Percentiles rank a stretch among this genome's conserved stretches.
Conservation (phyloP, 148 eudicot species). For the Rhododendron mucronatum region DNA sequence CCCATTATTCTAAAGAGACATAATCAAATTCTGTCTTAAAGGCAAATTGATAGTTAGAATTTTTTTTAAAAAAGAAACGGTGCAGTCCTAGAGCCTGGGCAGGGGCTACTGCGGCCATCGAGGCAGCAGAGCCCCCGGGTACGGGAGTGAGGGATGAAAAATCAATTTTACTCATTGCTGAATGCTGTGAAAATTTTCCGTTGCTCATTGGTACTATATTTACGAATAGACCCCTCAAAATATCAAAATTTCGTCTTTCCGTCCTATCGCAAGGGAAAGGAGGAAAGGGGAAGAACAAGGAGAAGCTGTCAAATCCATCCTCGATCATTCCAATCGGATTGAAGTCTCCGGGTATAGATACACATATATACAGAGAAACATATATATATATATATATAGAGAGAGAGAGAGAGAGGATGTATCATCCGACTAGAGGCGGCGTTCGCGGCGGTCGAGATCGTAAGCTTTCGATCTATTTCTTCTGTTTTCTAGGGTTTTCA, state of each 20-base stretch:
- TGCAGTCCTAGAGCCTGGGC: no score
- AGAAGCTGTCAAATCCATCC: neutral
- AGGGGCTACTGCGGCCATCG: no score
- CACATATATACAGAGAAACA: neutral
- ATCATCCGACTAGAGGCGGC: conserved; percentile 93
- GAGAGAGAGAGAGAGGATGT: conserved; percentile 43
- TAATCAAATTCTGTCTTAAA: no score
- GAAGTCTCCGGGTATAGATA: neutral
- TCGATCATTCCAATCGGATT: neutral
- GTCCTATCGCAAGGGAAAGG: neutral
- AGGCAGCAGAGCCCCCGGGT: no score
- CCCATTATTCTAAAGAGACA: no score
- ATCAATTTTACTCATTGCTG: no score
- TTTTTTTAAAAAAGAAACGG: no score
- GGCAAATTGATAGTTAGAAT: no score
- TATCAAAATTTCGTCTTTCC: neutral
- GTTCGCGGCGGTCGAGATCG: conserved; percentile 99
- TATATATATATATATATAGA: no score
- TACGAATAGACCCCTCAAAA: neutral
- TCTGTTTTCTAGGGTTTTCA: conserved; percentile 12
- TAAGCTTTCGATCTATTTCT: conserved; percentile 30
- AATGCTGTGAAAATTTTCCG: no score
- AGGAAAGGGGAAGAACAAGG: neutral
- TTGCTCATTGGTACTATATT: neutral
- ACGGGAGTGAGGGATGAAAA: no score